Base-by-base conservation (phyloP, 2,329 filamentous ascomycete species). In the Pyrenophora seminiperda region DNA sequence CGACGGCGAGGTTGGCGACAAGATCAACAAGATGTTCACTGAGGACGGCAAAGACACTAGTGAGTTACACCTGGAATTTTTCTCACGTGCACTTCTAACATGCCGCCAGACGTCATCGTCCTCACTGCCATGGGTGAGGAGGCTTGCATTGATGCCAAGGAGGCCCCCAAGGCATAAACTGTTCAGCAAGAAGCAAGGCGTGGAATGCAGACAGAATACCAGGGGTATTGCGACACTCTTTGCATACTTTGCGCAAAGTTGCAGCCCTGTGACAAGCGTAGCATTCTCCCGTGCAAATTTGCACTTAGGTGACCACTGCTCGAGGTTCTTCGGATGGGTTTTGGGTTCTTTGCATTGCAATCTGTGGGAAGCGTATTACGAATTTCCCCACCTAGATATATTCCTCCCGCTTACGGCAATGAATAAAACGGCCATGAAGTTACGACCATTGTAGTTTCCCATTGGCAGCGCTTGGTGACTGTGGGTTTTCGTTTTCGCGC, bases 51-150 rank as follows among this genome's bases (percentile, higher is more conserved):
- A 95, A 83, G 92, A 97, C 72, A 89, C 86, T 78, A 93, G 92
- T 96, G 83, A 85, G 91, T 85, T 36, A 51, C 29, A 7, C n/a
- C 2, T 4, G n/a, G 11, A 29, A 41, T 2, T 5, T 5, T 36
- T 5, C 41, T 30, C 9, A n/a, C 22, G n/a, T 10, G 48, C 17
- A 7, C 4, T 41, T 41, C 63, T 70, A 49, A 72, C 47, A 18
- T n/a, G 36, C 9, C 15, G 33, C 1, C 59, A 96, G 91, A 91
- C 79, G 88, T 97, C 70, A 88, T 93, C 70, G 86, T 99, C 76
- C 89, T 96, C 75, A 90, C 90, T 70, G 86, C 94, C 75, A 99
- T 99, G 94, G 90, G 90, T 74, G 93, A 99, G 81, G 90, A 97
- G 84, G 80, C 83, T 69, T 89, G 87, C 73, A 88, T 97, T 75